Evolutionary conservation across 495 filamentous ascomycete genomes (phyloP), one percentile per base, ranked within the genome.

Genomic region (Aspergillus panamensis): DNA sequence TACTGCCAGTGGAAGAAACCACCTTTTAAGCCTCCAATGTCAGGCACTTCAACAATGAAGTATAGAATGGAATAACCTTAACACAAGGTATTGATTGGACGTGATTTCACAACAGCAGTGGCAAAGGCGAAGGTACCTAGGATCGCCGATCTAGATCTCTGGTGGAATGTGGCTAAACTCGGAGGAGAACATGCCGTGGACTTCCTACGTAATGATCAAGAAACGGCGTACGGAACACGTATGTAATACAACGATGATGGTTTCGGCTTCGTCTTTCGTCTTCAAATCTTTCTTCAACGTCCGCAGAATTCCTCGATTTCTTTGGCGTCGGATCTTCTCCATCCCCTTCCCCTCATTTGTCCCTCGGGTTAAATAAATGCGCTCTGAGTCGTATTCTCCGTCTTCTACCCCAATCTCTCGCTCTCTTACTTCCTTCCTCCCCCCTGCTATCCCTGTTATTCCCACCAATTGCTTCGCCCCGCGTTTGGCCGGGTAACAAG

Each of bases 391-490:
- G 19, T 53, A 19, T 19, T 17, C 29, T 42, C 51, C 37, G 19
- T 32, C 29, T 20, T 16, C 9, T 52, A 48, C 35, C 32, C 17
- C 30, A 37, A 31, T 50, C 39, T 32, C 13, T 43, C 51, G n/a
- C 35, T 50, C 31, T 21, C 29, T 51, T 6, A 9, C 43, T 21
- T 42, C 57, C 31, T 50, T 50, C 17, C 45, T 25, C 37, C 17
- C 17, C 12, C 43, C 48, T 51, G 44, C 42, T 54, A 32, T 49
- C 39, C 48, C 57, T 16, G 25, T n/a, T 50, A 40, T 33, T 48
- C 45, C 51, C 48, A 57, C 57, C 54, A 62, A 58, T 66, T 57
- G 49, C 48, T 53, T 60, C 48, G 43, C 56, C 53, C 58, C 51
- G 51, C 49, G 51, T 52, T 51, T 35, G 51, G 16, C 31, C 40